phyloP scores from a whole-genome alignment of 129 eudicot genomes.

The Saposhnikovia divaricata region DNA sequence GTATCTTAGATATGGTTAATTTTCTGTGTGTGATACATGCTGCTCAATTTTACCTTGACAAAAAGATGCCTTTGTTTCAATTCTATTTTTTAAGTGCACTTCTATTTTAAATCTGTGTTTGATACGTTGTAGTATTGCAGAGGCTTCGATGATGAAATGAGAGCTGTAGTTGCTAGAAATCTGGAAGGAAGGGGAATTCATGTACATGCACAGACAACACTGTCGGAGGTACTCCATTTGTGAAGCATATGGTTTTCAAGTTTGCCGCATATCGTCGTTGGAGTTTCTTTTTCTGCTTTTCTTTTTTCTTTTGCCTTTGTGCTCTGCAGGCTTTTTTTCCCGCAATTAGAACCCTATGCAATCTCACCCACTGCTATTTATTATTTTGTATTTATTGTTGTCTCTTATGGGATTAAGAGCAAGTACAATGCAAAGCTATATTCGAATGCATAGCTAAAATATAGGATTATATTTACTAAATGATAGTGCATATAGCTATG shows the following conservation, averaged over 20 bases:
- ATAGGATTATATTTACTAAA: no score
- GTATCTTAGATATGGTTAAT: not conserved
- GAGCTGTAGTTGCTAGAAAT: slow-evolving; percentile 89
- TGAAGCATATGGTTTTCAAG: slow-evolving; percentile 1
- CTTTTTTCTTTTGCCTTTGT: not conserved
- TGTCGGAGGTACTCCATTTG: slow-evolving; percentile 46
- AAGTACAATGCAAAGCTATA: not conserved
- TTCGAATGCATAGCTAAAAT: no score
- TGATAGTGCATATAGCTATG: no score
- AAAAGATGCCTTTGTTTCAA: not conserved
- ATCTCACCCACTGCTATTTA: not conserved
- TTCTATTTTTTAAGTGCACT: not conserved
- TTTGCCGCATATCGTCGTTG: not conserved
- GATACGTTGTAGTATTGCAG: slow-evolving; percentile 28
- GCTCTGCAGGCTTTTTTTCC: not conserved
- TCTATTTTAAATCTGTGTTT: not conserved
- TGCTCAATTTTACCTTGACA: not conserved
- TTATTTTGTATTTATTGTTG: not conserved
- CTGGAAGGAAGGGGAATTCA: slow-evolving; percentile 91
- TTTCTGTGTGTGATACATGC: not conserved
- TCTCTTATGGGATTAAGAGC: not conserved
- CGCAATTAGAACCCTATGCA: not conserved
- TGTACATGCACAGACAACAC: slow-evolving; percentile 60
- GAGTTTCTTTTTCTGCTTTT: not conserved
- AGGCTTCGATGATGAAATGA: slow-evolving; percentile 99